Evolutionary conservation across 345 rosid species (phyloP), one percentile per base, ranked within the genome.

Genomic region (Bruguiera gymnorhiza): DNA sequence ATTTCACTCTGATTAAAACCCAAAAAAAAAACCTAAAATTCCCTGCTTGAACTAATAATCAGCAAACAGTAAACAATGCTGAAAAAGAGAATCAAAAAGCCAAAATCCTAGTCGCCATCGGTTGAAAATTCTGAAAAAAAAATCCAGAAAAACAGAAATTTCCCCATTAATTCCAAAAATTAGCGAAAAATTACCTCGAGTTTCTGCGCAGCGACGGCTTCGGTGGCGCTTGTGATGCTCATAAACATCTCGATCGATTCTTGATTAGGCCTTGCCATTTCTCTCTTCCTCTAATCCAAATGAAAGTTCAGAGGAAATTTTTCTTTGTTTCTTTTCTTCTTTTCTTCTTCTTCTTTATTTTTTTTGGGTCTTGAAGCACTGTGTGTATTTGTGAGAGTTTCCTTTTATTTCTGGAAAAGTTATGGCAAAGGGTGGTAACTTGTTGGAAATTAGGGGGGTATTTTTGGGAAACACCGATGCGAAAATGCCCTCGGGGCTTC

Each of bases 241-340:
- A 83, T 83, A 80, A 96, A 96, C 48, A 95, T 92, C 37, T 82
- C 86, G 80, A 96, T 83, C 75, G 96, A 86, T 75, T 92, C 95
- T 65, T 90, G 96, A 79, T 86, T 78, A 29, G 88, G 84, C 27
- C 82, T 79, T 52, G 91, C 92, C 99, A 96, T 96, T 63, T 39
- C 60, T 51, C 37, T 48, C 30, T 27, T 43, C 50, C 50, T 43
- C 19, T 43, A 43, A 43, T 43, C 50, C 3, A 43, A 43, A 5
- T 39, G 10, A 56, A 21, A 8, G 8, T 56, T 56, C 23, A 9
- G 60, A 55, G 60, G 16, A 55, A 54, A 5, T 21, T 56, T 21
- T 24, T 24, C 24, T 24, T 24, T 24, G 24, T 24, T 24, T 20
- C 23, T 60, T 20, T 15, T 4, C 1, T 26, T 24, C 27, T 8